Base-by-base conservation (phyloP, 2,329 filamentous ascomycete genomes). In the Furcasterigmium furcatum region DNA sequence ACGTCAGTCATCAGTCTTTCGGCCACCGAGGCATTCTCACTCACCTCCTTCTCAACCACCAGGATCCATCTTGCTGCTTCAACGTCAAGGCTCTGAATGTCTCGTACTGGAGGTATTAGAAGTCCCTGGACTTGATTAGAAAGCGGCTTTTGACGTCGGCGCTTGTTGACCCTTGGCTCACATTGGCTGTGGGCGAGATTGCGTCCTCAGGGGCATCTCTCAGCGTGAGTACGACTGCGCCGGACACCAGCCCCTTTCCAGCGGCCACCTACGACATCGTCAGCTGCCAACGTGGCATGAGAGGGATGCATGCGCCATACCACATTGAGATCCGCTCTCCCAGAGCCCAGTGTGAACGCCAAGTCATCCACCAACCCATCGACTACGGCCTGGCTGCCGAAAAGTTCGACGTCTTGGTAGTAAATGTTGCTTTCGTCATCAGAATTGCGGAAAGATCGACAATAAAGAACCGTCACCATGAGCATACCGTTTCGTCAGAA, bases 41-140 rank as follows among this genome's bases (percentile, higher is more conserved):
- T 46, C 52, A 82, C 86, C 71, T 94, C 88, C 65, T 94, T 92
- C 59, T 94, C 88, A 43, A 92, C 76, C 0, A 92, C 77, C 0
- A 92, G 66, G 36, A 91, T 68, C 86, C 85, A 91, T 44, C 69
- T 68, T 2, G 77, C 64, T 1, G 56, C 48, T 1, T 61, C 59
- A n/a, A 84, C 61, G 32, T 80, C 63, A 2, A 88, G 54, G 3
- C 58, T 58, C 1, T 72, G 64, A 12, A 84, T 69, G 0, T 74
- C 71, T 41, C 66, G 68, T 3, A 73, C 53, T 7, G 68, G 67
- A 0, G 87, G 86, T 9, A 92, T 70, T 1, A 85, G 65, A 5
- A 77, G 66, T 2, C 85, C 85, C 78, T 87, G 58, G 55, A 38
- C 63, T 55, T 3, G 46, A 55, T 29, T 7, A 36, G 34, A 12